phyloP scores from a whole-genome alignment of 805 yeast species.

The Schwanniomyces yamadae region DNA sequence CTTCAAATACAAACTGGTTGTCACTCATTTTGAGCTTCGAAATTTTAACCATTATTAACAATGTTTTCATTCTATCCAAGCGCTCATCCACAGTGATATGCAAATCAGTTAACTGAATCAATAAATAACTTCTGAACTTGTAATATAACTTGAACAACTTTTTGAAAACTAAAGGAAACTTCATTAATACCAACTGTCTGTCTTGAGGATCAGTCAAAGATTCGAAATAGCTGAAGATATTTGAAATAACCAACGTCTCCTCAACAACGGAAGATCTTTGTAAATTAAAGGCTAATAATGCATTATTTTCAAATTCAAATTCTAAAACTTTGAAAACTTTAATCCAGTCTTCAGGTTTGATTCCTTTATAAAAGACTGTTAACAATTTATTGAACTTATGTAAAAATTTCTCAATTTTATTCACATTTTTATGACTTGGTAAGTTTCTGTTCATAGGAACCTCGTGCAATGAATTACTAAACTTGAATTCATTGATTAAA shows the following conservation, averaged over 20 bases:
- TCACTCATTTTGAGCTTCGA: conserved; percentile 64
- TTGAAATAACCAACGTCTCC: conserved; percentile 60
- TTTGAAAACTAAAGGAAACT: conserved; percentile 69
- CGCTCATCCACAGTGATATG: conserved; percentile 59
- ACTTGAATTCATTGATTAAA: conserved; percentile 39
- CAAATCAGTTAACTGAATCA: conserved; percentile 62
- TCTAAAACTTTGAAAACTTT: conserved; percentile 72
- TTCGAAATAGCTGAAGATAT: conserved; percentile 69
- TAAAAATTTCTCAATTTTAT: conserved; percentile 59
- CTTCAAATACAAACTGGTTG: conserved; percentile 41
- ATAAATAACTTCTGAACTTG: conserved; percentile 63
- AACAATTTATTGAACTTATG: conserved; percentile 63
- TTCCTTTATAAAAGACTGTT: conserved; percentile 52
- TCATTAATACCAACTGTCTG: conserved; percentile 31
- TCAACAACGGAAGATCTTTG: conserved; percentile 43
- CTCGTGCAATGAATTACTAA: conserved; percentile 41
- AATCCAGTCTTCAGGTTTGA: conserved; percentile 75
- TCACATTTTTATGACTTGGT: conserved; percentile 44
- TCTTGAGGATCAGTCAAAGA: conserved; percentile 51
- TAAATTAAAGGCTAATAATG: conserved; percentile 55
- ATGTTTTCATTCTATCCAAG: conserved; percentile 63
- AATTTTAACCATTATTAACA: conserved; percentile 64
- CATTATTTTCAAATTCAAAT: conserved; percentile 56
- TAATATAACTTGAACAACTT: conserved; percentile 64
- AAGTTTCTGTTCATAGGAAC: conserved; percentile 48